Conservation (phyloP, 495 filamentous ascomycete genomes). For the Penicillium argentinense region DNA sequence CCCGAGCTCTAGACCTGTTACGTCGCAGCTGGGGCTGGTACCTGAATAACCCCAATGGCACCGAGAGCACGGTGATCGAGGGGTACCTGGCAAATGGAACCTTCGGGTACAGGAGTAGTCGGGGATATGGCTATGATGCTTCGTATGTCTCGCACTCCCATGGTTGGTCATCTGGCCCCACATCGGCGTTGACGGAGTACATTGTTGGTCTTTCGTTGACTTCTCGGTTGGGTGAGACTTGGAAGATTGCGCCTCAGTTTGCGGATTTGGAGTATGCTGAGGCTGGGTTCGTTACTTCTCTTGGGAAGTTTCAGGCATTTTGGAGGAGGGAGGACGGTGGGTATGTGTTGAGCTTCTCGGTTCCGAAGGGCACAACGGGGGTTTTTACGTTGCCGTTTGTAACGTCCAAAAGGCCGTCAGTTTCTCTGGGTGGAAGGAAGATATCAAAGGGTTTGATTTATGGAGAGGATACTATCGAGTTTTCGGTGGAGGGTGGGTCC, state of each 20-base stretch:
- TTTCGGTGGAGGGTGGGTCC: slow-evolving; percentile 27
- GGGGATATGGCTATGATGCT: slow-evolving; percentile 35
- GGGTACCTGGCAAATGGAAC: slow-evolving; percentile 56
- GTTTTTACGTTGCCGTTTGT: slow-evolving; percentile 36
- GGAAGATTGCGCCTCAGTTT: slow-evolving; percentile 52
- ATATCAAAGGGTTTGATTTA: slow-evolving; percentile 21
- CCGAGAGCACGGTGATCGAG: slow-evolving; percentile 60
- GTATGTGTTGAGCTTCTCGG: slow-evolving; percentile 36
- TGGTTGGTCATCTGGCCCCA: slow-evolving; percentile 62
- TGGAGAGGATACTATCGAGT: slow-evolving; percentile 19
- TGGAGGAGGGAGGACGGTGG: slow-evolving; percentile 33
- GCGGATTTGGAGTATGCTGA: slow-evolving; percentile 50
- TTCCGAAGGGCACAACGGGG: slow-evolving; percentile 49
- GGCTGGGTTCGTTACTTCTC: slow-evolving; percentile 55
- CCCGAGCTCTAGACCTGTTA: slow-evolving; percentile 56
- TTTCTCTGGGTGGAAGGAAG: slow-evolving; percentile 29
- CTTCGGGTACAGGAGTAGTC: slow-evolving; percentile 54
- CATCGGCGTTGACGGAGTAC: slow-evolving; percentile 51
- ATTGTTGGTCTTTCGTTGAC: slow-evolving; percentile 55
- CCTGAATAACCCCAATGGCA: slow-evolving; percentile 59
- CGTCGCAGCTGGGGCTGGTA: slow-evolving; percentile 61
- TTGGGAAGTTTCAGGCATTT: slow-evolving; percentile 51
- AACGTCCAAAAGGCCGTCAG: slow-evolving; percentile 23
- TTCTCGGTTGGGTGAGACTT: slow-evolving; percentile 47
- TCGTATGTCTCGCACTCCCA: slow-evolving; percentile 55